Base-by-base conservation (phyloP, 352 stramenopile species). In the Phytophthora pluvialis region DNA sequence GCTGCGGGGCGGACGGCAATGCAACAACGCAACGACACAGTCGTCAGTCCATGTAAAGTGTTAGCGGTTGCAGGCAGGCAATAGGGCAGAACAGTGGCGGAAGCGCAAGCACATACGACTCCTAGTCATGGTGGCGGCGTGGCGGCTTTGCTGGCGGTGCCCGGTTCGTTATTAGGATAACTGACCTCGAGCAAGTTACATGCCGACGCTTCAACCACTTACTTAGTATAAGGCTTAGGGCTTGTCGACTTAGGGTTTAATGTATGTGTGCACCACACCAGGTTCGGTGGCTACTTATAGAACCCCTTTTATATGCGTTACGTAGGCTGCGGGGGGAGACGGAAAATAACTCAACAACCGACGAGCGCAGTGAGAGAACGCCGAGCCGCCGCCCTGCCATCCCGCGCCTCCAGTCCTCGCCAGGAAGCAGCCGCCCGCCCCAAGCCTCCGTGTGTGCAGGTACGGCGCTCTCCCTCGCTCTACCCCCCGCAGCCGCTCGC, bases 331-430 rank as follows among this genome's bases (percentile, higher is more conserved):
- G 31, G 38, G 58, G 57, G 63, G 63, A 70, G 68, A 73, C 57
- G 58, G 54, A 70, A 71, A 73, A 70, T 73, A 76, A 67, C 52
- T 63, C 53, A 62, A 67, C 59, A 76, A 70, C 68, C 42, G 64
- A 73, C 63, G 52, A 64, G 62, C 40, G 42, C 54, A 65, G 61
- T 60, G 50, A 58, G 67, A 76, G 63, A 72, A 76, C 55, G 51
- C 31, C 52, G 56, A 76, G 52, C 48, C 44, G 49, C 54, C 64
- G 48, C 64, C 45, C 31, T 31, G 50, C 60, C 47, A 64, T 62
- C 56, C 65, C 63, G 38, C 52, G 50, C 55, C 26, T 70, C 47
- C 50, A 51, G 52, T 47, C 39, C 11, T 65, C 45, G 13, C 40
- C 49, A 75, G 38, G 39, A 75, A 71, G 61, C 46, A 54, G 50